phyloP scores from a whole-genome alignment of 2,329 filamentous ascomycete species.

The Hypoxylon sp. region DNA sequence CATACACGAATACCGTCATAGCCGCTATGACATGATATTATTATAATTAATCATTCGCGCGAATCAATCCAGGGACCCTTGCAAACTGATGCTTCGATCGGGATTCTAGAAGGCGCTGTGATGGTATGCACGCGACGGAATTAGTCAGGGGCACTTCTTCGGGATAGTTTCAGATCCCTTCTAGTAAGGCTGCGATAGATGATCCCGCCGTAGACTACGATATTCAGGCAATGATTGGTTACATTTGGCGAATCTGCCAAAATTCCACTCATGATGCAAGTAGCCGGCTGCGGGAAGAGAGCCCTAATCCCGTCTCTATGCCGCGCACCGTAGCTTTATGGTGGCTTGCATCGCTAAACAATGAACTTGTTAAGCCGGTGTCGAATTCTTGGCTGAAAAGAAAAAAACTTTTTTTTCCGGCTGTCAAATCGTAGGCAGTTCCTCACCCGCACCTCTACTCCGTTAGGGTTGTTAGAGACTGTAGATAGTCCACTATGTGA shows the following conservation, averaged over 20 bases:
- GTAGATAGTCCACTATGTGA: conserved; percentile 10
- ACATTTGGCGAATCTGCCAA: conserved; percentile 52
- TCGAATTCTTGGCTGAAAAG: background rate
- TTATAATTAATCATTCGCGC: conserved; percentile 3
- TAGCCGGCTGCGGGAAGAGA: conserved; percentile 50
- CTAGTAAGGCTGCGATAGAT: conserved; percentile 50
- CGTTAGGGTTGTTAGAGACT: background rate
- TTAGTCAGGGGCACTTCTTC: conserved; percentile 45
- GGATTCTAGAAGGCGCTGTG: conserved; percentile 51
- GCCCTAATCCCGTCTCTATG: conserved; percentile 50
- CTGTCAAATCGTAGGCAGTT: conserved; percentile 4
- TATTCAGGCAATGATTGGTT: conserved; percentile 50
- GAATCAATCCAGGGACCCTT: conserved; percentile 34
- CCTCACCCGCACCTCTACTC: background rate
- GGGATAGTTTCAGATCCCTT: conserved; percentile 46
- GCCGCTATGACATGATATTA: background rate
- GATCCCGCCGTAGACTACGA: conserved; percentile 41
- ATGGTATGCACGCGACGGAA: conserved; percentile 45
- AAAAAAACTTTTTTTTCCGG: background rate
- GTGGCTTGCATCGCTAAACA: conserved; percentile 46
- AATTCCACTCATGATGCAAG: conserved; percentile 51
- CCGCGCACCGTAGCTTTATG: conserved; percentile 48
- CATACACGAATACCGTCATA: background rate
- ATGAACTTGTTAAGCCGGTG: conserved; percentile 43
- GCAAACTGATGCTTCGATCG: conserved; percentile 44